phyloP scores from a whole-genome alignment of 768 basidiomycete species.

The Leccinum ochraceum region DNA sequence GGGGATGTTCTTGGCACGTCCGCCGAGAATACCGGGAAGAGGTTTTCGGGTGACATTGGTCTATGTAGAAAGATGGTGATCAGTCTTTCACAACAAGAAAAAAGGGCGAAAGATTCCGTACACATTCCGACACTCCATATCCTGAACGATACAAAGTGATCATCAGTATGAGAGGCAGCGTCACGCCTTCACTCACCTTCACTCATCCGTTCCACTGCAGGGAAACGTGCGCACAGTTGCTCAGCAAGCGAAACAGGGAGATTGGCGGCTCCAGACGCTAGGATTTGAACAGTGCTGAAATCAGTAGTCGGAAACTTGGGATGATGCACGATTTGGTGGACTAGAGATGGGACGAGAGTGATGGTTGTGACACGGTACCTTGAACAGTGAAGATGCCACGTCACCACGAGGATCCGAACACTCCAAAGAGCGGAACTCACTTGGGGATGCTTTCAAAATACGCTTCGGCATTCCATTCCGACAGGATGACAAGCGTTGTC shows the following conservation, averaged over 20 bases:
- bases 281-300: conserved; percentile 46
- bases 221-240: conserved; percentile 40
- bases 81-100: neutral
- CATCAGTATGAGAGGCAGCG: conserved; percentile 5
- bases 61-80: conserved; percentile 33
- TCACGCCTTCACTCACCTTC: conserved; percentile 44
- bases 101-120: conserved; percentile 36
- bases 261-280: conserved; percentile 64
- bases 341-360: conserved; percentile 58
- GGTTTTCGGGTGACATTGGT: conserved; percentile 52
- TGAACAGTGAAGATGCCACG: conserved; percentile 1
- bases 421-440: conserved; percentile 38
- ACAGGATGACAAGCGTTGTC: conserved; percentile 51
- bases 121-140: conserved; percentile 72
- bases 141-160: conserved; percentile 37
- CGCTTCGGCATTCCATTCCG: conserved; percentile 57
- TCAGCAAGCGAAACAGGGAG: conserved; percentile 56
- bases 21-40: conserved; percentile 44
- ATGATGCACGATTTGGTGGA: conserved; percentile 65
- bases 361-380: conserved; percentile 59
- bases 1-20: conserved; percentile 39
- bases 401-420: neutral
- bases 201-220: conserved; percentile 33
- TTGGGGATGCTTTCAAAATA: conserved; percentile 56
- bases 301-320: conserved; percentile 47